A percentile compares a stretch with the other conserved stretches of the same genome.
These are phyloP conservation scores for Chaetomium strumarium DNA, from an alignment of 2,329 filamentous ascomycete species.

Conservation along the genomic window DNA sequence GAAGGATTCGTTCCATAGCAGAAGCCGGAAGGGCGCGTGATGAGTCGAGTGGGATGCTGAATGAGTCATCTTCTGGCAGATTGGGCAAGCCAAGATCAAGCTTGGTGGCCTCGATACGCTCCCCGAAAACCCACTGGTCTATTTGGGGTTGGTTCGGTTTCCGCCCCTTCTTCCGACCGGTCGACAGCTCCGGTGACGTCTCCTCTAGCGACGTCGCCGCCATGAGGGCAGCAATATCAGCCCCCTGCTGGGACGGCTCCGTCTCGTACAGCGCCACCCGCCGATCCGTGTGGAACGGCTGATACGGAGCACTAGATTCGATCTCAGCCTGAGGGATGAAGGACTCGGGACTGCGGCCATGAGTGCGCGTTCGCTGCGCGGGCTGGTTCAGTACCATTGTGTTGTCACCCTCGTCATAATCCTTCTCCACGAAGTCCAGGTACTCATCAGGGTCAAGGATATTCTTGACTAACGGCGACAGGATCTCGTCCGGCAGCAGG, in stretches of 20 bases:
- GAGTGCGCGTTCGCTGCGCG: slow-evolving; percentile 33
- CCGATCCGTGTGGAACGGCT: slow-evolving; percentile 89
- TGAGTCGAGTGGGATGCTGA: slow-evolving; percentile 43
- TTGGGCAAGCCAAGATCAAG: slow-evolving; percentile 47
- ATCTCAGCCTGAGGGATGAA: slow-evolving; percentile 77
- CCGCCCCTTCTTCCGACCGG: slow-evolving; percentile 23
- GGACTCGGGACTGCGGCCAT: slow-evolving; percentile 48
- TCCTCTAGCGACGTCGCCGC: slow-evolving; percentile 39
- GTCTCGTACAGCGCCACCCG: slow-evolving; percentile 75
- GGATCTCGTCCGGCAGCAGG: slow-evolving; percentile 52
- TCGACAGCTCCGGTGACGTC: slow-evolving; percentile 23
- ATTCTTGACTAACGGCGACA: slow-evolving; percentile 51
- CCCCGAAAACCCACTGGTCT: slow-evolving; percentile 54
- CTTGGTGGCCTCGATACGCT: slow-evolving; percentile 44
- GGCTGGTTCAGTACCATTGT: slow-evolving; percentile 45
- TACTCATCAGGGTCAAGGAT: slow-evolving; percentile 53
- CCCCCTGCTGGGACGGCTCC: slow-evolving; percentile 22
- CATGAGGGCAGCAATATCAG: slow-evolving; percentile 35
- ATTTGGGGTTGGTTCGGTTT: slow-evolving; percentile 6
- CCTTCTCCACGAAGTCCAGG: slow-evolving; percentile 47
- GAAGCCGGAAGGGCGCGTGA: slow-evolving; percentile 56
- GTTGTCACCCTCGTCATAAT: slow-evolving; percentile 50
- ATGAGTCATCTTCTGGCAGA: slow-evolving; percentile 46
- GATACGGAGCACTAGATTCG: slow-evolving; percentile 91
- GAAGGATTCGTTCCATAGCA: slow-evolving; percentile 58